Evolutionary conservation across 129 eudicot genomes (phyloP).

Genomic region (Ambrosia trifida): DNA sequence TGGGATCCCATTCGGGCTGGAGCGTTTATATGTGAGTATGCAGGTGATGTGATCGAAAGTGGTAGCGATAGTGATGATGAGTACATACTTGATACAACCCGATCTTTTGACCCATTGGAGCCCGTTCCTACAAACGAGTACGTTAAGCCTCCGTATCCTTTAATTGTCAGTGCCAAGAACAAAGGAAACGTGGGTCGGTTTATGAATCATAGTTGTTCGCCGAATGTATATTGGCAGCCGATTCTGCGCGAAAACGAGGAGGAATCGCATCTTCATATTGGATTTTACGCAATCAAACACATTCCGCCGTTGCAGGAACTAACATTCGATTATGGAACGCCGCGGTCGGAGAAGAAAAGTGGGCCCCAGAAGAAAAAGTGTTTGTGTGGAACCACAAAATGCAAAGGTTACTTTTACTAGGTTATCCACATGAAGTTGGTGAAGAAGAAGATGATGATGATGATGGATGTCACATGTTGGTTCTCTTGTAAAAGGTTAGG

Average conservation of each 20-base stretch:
- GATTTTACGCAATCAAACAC: conserved; percentile 44
- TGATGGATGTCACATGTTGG: conserved; percentile 21
- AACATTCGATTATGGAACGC: conserved; percentile 43
- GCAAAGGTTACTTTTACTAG: conserved; percentile 51
- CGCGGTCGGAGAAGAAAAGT: conserved; percentile 38
- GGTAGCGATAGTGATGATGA: conserved; percentile 36
- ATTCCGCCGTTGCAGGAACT: conserved; percentile 49
- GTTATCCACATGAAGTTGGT: conserved; percentile 11
- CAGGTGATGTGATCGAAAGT: conserved; percentile 54
- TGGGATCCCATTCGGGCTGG: conserved; percentile 69
- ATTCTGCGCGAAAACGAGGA: conserved; percentile 38
- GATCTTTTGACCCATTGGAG: conserved; percentile 40
- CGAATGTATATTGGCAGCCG: conserved; percentile 53
- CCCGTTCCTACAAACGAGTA: conserved; percentile 40
- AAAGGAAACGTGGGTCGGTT: conserved; percentile 51
- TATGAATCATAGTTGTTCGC: conserved; percentile 54
- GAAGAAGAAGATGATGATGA: conserved; percentile 14
- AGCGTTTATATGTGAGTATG: conserved; percentile 61
- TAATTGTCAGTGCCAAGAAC: conserved; percentile 39
- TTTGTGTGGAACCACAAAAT: conserved; percentile 45
- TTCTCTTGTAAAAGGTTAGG: conserved; percentile 36
- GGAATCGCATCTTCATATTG: conserved; percentile 41
- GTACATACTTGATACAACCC: conserved; percentile 48
- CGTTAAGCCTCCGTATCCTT: conserved; percentile 32
- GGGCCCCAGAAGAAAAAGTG: conserved; percentile 36